Base-by-base conservation (phyloP, 441 rosid genomes). In the Mallotus japonicus region DNA sequence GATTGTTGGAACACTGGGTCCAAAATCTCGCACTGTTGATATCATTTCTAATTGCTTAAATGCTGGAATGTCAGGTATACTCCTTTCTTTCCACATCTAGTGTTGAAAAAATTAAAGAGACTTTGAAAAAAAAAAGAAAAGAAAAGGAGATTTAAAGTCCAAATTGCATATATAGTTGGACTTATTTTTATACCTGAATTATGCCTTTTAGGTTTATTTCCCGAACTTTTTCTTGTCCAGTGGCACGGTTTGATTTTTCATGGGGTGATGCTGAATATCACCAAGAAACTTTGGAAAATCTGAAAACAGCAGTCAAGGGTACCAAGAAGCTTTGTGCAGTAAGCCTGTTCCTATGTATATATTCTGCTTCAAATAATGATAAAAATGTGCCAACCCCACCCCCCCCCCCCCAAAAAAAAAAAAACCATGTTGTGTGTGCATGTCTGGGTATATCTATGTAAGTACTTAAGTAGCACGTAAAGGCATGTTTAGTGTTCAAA, bases 1-100 rank as follows among this genome's bases (percentile, higher is more conserved):
- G 83, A 91, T 93, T 73, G 95, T 93, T 24, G 98, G 97, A 47
- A 93, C 98, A 65, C 86, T 93, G n/a, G 98, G 98, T 57, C 86
- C 95, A 0, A 87, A 83, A 76, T 89, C 98, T 75, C 86, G 91
- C 76, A 83, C 95, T 62, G 87, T 87, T 0, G 97, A 88, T 10
- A 78, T 81, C 59, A 84, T 91, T 66, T 85, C 95, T 40, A 86
- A 84, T 7, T 93, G 97, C 75, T 88, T 93, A 72, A 91, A 88
- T 76, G 93, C 93, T 54, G 95, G 95, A 73, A 93, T 93, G 98
- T 93, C 97, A 0, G 98, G 97, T 91, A 76, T 32, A 3, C 6
- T 72, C 44, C 6, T 61, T 24, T 60, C 74, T 67, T 10, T 4
- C 2, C 24, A 46, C 13, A 8, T 28, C 32, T 28, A 28, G 32